Conservation (phyloP, 2,329 filamentous ascomycete genomes). For the Pestalotiopsis sp. region DNA sequence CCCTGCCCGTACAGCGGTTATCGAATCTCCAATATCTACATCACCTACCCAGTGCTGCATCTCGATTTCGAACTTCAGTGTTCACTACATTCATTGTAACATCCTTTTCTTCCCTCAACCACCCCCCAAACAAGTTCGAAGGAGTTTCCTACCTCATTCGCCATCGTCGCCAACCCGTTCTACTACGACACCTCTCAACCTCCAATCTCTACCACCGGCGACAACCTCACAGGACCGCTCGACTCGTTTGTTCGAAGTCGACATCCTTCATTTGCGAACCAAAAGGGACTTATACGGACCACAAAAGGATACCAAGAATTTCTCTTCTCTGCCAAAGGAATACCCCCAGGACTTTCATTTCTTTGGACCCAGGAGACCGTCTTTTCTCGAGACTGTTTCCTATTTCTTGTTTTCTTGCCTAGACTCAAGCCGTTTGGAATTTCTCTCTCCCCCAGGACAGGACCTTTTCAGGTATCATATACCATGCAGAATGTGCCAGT, state of each 20-base stretch:
- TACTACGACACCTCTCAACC: not conserved
- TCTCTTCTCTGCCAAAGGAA: conserved; percentile 16
- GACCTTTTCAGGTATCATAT: conserved; percentile 30
- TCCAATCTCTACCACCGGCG: conserved; percentile 23
- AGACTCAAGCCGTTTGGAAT: conserved; percentile 23
- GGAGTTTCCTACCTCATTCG: conserved; percentile 16
- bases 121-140: not conserved
- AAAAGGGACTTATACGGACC: conserved; percentile 22
- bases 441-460: conserved; percentile 22
- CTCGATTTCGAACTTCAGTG: conserved; percentile 24
- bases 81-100: conserved; percentile 12
- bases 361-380: conserved; percentile 31
- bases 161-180: conserved; percentile 1
- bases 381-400: conserved; percentile 33
- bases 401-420: conserved; percentile 19
- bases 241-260: conserved; percentile 56
- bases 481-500: conserved; percentile 63
- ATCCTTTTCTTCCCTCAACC: conserved; percentile 9
- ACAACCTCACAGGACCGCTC: conserved; percentile 29
- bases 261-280: conserved; percentile 18
- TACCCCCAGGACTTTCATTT: conserved; percentile 24
- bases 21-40: conserved; percentile 32
- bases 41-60: conserved; percentile 30
- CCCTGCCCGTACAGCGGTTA: conserved; percentile 24
- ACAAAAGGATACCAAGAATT: conserved; percentile 22